These are phyloP conservation scores for Forsythia viridissima DNA, from an alignment of 257 asterid species.

Conservation along the genomic window DNA sequence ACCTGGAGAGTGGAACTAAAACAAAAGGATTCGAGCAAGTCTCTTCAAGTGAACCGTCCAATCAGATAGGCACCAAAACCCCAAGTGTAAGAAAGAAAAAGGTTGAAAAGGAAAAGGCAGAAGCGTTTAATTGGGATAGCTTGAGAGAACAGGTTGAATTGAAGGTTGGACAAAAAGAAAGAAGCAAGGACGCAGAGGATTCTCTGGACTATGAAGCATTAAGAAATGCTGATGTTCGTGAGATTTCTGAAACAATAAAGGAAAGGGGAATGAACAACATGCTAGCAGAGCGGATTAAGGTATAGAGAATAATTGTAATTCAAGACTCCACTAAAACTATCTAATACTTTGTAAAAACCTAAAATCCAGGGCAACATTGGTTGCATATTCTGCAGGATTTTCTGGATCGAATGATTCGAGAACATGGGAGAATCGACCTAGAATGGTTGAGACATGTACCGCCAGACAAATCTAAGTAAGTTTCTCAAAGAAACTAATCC, in stretches of 20 bases:
- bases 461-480: conserved; percentile 84
- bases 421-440: conserved; percentile 80
- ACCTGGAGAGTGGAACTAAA: background rate
- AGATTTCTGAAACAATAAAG: conserved; percentile 56
- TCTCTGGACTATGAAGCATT: conserved; percentile 75
- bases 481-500: conserved; percentile 14
- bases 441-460: conserved; percentile 94
- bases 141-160: conserved; percentile 38
- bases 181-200: conserved; percentile 67
- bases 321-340: conserved; percentile 7
- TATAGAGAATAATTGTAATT: conserved; percentile 14
- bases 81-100: conserved; percentile 38
- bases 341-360: conserved; percentile 8
- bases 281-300: conserved; percentile 85
- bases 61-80: conserved; percentile 20
- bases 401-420: conserved; percentile 71
- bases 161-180: conserved; percentile 27
- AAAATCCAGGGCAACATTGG: conserved; percentile 8
- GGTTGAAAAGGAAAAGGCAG: conserved; percentile 20
- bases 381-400: conserved; percentile 68
- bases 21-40: conserved; percentile 28
- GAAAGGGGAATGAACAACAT: conserved; percentile 71
- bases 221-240: conserved; percentile 51
- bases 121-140: conserved; percentile 47
- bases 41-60: conserved; percentile 14